Evolutionary conservation across 352 stramenopile species (phyloP).

Genomic region (Phytophthora sp.): DNA sequence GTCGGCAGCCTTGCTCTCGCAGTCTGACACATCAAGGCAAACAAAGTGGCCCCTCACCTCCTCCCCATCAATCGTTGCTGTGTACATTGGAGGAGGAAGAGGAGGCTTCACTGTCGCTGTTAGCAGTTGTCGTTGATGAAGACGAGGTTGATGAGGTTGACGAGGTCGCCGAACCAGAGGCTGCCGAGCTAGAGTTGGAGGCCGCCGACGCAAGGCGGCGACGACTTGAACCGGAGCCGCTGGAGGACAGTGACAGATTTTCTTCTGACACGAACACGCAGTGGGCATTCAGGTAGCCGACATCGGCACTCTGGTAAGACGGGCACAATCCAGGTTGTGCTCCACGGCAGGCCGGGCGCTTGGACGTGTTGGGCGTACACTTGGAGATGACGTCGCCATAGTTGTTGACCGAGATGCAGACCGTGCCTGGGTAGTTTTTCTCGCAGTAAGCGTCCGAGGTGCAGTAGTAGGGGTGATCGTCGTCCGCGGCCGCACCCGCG

Average conservation of each 20-base stretch:
- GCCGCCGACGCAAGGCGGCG: neutral
- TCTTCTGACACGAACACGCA: slow-evolving; percentile 76
- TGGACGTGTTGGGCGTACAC: slow-evolving; percentile 76
- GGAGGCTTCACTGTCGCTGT: slow-evolving; percentile 9
- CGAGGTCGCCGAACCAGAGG: neutral
- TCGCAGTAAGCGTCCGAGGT: slow-evolving; percentile 66
- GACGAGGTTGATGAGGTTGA: slow-evolving; percentile 1
- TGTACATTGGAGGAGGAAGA: slow-evolving; percentile 39
- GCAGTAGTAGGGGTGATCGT: slow-evolving; percentile 49
- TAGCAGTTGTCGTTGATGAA: slow-evolving; percentile 5
- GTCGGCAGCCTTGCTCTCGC: slow-evolving; percentile 47
- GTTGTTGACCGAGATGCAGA: slow-evolving; percentile 73
- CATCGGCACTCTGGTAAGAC: slow-evolving; percentile 69
- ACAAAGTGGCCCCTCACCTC: slow-evolving; percentile 55
- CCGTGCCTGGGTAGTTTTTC: slow-evolving; percentile 58
- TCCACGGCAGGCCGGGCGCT: slow-evolving; percentile 64
- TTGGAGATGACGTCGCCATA: slow-evolving; percentile 69
- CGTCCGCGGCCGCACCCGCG: slow-evolving; percentile 12
- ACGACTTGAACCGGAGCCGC: slow-evolving; percentile 9
- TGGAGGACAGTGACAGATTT: slow-evolving; percentile 10
- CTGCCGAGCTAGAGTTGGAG: neutral
- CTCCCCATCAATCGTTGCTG: slow-evolving; percentile 55
- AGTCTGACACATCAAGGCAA: slow-evolving; percentile 51
- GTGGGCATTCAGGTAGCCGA: slow-evolving; percentile 76
- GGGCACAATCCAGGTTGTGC: slow-evolving; percentile 69